Evolutionary conservation across 345 rosid species (phyloP), one percentile per base, ranked within the genome.

Genomic region (Corchorus capsularis): DNA sequence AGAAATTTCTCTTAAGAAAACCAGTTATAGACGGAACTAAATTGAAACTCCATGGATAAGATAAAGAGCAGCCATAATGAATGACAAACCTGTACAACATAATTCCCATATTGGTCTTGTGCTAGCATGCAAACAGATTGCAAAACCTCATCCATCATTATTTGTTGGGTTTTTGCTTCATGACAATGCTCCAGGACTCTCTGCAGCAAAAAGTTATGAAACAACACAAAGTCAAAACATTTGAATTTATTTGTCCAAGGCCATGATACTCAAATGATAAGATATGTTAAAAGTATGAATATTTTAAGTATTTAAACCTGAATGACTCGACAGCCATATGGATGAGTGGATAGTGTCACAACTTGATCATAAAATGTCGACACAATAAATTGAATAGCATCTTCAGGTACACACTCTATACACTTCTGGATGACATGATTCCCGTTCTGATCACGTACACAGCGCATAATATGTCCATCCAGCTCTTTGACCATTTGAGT

Each of bases 391-490:
- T 89, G 87, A 69, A 94, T 93, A 22, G 90, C 86, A 55, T 90
- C 97, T 84, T 93, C 98, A 68, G 98, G 98, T 34, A 94, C 84
- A 72, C 98, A 91, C 80, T 94, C 98, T 12, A 94, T 93, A 79
- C 98, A 94, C 89, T 94, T 94, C 83, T 94, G 98, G 80, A 94
- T 90, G 43, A 94, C 98, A 76, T 94, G 98, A 85, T 94, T 94
- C 76, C 98, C 98, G 62, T 94, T 94, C 88, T 94, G 98, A 86
- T 94, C 98, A 37, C 94, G 97, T 10, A 94, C 98, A 27, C 97
- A 94, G 49, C 94, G 95, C 98, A 94, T 90, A 13, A 94, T 86
- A 75, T 94, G 89, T 70, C 98, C 92, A 60, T 94, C 97, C 71
- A 94, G 98, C 83, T 94, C 98, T 81, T 80, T 83, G 64, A 91